phyloP scores from a whole-genome alignment of 202 grass and related monocot species.

The Schoenoplectus tabernaemontani region DNA sequence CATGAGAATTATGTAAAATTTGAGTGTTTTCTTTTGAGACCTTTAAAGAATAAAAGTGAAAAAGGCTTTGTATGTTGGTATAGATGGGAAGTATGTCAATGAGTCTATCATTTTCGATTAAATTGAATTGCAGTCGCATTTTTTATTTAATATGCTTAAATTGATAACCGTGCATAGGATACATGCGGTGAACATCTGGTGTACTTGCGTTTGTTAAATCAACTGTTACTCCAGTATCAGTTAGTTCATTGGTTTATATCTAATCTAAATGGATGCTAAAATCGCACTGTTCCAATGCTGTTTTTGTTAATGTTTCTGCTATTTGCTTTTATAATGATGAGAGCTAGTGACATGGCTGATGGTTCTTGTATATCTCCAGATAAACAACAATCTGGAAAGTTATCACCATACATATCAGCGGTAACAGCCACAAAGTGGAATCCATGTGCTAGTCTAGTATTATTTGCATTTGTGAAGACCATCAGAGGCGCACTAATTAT shows the following conservation, averaged over 20 bases:
- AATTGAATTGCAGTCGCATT: neutral
- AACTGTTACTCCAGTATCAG: neutral
- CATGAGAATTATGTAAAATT: neutral
- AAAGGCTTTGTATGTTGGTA: neutral
- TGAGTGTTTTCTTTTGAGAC: neutral
- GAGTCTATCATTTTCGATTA: neutral
- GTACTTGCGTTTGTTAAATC: neutral
- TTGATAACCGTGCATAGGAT: neutral
- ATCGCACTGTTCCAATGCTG: neutral
- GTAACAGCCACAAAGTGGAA: neutral
- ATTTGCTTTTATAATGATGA: neutral
- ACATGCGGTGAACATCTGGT: neutral
- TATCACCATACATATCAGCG: neutral
- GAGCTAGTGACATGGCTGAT: neutral
- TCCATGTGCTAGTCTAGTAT: neutral
- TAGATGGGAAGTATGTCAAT: neutral
- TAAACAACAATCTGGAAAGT: neutral
- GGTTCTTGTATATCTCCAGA: neutral
- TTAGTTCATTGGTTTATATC: neutral
- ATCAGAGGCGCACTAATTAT: neutral
- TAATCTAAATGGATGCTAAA: neutral
- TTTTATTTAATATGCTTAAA: neutral
- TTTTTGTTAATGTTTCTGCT: neutral
- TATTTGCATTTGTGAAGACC: neutral
- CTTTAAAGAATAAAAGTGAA: neutral